Percentiles rank a stretch among this genome's conserved stretches.
Conservation (phyloP, 2,329 filamentous ascomycete genomes). For the Colletotrichum tabaci region DNA sequence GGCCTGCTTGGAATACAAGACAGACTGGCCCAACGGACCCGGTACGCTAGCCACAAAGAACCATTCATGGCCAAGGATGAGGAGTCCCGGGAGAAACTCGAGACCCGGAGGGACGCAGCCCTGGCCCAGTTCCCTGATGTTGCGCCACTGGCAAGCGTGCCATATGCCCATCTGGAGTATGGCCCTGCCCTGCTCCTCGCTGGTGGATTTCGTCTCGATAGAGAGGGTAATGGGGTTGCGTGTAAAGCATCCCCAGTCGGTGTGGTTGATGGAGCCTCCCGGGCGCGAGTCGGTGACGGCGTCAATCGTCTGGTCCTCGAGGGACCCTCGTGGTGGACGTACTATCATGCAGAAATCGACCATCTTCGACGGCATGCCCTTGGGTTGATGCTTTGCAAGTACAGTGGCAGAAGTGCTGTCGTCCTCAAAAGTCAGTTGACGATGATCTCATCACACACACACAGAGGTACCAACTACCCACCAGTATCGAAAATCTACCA, state of each 20-base stretch:
- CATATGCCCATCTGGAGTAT: conserved; percentile 44
- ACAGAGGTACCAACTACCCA: neutral
- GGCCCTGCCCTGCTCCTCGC: conserved; percentile 32
- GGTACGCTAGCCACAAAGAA: conserved; percentile 1
- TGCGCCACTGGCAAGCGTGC: conserved; percentile 44
- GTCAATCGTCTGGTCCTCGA: conserved; percentile 34
- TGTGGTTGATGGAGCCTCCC: conserved; percentile 44
- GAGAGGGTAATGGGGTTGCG: conserved; percentile 43
- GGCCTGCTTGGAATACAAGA: neutral
- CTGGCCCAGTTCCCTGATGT: conserved; percentile 16
- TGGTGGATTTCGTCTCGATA: conserved; percentile 44
- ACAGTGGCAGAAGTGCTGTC: conserved; percentile 29
- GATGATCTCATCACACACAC: neutral
- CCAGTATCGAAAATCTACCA: neutral
- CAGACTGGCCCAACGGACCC: neutral
- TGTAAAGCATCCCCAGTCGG: conserved; percentile 35
- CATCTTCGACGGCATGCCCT: conserved; percentile 42
- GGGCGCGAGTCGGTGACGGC: conserved; percentile 18
- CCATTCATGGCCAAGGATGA: neutral
- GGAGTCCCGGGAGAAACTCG: neutral
- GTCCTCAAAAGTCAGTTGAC: neutral
- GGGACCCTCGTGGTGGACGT: conserved; percentile 17
- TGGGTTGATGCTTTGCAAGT: conserved; percentile 33
- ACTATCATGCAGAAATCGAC: conserved; percentile 43
- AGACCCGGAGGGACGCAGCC: neutral